Evolutionary conservation across 164 flowering plant genomes (phyloP).

Genomic region (Saururus chinensis): DNA sequence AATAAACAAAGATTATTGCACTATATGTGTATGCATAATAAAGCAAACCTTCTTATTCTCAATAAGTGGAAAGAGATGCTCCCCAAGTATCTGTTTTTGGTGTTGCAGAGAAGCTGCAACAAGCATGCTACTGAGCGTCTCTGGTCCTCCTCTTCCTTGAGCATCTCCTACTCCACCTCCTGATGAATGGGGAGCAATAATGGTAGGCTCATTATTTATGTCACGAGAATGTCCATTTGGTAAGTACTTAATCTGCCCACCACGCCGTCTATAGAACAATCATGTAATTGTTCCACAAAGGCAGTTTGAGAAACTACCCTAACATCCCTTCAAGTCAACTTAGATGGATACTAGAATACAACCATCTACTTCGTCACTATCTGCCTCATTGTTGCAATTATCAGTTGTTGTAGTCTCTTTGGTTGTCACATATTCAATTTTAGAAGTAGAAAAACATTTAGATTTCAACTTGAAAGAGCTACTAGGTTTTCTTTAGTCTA

Average conservation of each 20-base stretch:
- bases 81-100: constrained; percentile 76
- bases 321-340: neutral
- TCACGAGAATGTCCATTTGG: constrained; percentile 37
- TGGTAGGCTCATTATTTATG: constrained; percentile 28
- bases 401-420: too few relatives aligned
- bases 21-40: too few relatives aligned
- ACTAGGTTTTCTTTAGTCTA: too few relatives aligned
- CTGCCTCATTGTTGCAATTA: too few relatives aligned
- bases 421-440: too few relatives aligned
- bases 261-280: constrained; percentile 15
- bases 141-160: constrained; percentile 26
- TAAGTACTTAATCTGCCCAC: constrained; percentile 35
- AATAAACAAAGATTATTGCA: neutral
- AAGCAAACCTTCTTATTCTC: constrained; percentile 46
- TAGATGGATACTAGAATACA: too few relatives aligned
- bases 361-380: too few relatives aligned
- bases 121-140: constrained; percentile 58
- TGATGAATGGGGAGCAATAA: constrained; percentile 19
- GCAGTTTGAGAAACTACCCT: neutral
- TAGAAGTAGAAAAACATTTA: too few relatives aligned
- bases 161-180: constrained; percentile 19
- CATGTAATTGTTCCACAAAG: neutral
- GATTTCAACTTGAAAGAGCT: too few relatives aligned
- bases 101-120: constrained; percentile 61
- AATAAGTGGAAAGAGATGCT: constrained; percentile 67